These are phyloP conservation scores for Turnera subulata DNA, from an alignment of 345 rosid genomes.

Conservation along the genomic window DNA sequence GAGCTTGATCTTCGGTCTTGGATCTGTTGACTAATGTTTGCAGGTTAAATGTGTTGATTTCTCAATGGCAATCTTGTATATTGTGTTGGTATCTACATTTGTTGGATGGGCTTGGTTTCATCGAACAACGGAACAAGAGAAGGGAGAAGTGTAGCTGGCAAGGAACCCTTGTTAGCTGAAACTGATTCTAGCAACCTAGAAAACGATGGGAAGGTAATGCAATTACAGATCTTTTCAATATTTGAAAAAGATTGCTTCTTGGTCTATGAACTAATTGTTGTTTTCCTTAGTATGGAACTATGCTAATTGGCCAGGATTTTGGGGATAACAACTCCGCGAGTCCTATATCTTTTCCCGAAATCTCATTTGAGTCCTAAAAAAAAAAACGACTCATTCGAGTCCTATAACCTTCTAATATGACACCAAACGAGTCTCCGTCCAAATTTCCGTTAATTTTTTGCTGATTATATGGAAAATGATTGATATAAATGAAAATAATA, in stretches of 20 bases:
- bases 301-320: background rate
- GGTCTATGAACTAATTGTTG: no score
- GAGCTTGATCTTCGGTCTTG: constrained; percentile 8
- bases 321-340: no score
- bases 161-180: constrained; percentile 54
- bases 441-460: no score
- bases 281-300: background rate
- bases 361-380: no score
- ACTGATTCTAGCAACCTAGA: constrained; percentile 22
- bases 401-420: no score
- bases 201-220: constrained; percentile 46
- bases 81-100: constrained; percentile 16
- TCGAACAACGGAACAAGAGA: constrained; percentile 9
- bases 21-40: constrained; percentile 22
- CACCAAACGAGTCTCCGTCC: no score
- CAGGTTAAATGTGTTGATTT: constrained; percentile 25
- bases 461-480: no score
- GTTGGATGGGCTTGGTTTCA: constrained; percentile 19
- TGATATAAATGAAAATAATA: no score
- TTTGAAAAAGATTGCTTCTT: no score
- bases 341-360: no score
- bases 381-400: no score
- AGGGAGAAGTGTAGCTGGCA: constrained; percentile 31
- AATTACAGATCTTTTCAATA: no score
- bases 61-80: constrained; percentile 17